Base-by-base conservation (phyloP, 129 eudicot genomes). In the Chrysanthemum lavandulifolium region DNA sequence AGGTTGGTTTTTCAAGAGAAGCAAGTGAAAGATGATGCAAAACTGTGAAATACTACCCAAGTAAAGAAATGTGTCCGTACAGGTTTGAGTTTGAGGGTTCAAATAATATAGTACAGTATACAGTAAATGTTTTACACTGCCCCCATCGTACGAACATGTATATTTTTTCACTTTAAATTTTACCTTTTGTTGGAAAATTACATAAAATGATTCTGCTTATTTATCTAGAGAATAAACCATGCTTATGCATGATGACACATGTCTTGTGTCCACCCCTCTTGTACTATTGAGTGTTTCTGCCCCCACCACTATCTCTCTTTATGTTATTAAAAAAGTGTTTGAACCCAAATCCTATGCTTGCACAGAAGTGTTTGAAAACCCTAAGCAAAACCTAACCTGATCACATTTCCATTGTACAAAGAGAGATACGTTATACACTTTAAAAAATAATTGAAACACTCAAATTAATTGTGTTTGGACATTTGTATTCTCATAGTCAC, bases 281-380 rank as follows among this genome's bases (percentile, higher is more conserved):
- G 48, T 19, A 60, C 57, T 5, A 40, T 40, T 40, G 9, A 40
- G 10, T 58, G 13, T 56, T n/a, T 53, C 58, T 72, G 76, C 45
- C 74, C 48, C 56, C 69, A 33, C 77, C 77, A 73, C 69, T 23
- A 60, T 47, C 67, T 43, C 68, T 23, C 27, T 49, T 25, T 47
- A 16, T 31, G 36, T 55, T 6, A 6, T 7, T 36, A 36, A 31
- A 33, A 1, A 40, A 40, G 7, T 6, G n/a, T n/a, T n/a, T n/a
- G 10, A 40, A 40, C 45, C 19, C 66, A 14, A 29, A 15, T 1
- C 9, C 5, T 40, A 40, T 15, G 6, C 12, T 27, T 1, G 5
- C 31, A 19, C 50, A n/a, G 40, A 15, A 49, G 10, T 51, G 68
- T 73, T 73, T 73, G 77, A 62, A 73, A 73, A 62, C 70, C 77